phyloP scores from a whole-genome alignment of 2,329 filamentous ascomycete genomes.

The Colletotrichum karsti region DNA sequence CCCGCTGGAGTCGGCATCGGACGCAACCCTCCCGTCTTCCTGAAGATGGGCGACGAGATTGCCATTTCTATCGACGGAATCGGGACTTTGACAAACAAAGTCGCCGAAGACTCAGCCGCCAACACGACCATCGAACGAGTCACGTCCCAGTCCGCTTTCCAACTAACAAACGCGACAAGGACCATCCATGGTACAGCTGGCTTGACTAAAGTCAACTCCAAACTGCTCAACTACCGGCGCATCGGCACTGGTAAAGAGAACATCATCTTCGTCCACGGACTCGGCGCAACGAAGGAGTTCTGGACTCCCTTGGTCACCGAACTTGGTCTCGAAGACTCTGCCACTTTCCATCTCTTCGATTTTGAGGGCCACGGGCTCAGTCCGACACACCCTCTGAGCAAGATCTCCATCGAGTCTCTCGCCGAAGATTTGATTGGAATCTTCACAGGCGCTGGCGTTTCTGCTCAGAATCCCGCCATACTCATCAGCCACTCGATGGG shows the following conservation, averaged over 20 bases:
- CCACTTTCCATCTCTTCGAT: conserved; percentile 55
- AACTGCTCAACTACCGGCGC: conserved; percentile 47
- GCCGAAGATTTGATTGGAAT: conserved; percentile 50
- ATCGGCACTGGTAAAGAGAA: conserved; percentile 36
- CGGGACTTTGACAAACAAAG: conserved; percentile 48
- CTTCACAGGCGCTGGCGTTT: conserved; percentile 42
- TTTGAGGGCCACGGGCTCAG: conserved; percentile 65
- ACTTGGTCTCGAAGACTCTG: conserved; percentile 38
- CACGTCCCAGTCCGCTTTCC: conserved; percentile 2
- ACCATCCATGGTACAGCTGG: conserved; percentile 32
- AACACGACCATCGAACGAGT: conserved; percentile 38
- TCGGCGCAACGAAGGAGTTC: conserved; percentile 55
- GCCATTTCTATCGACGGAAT: conserved; percentile 49
- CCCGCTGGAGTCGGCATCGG: conserved; percentile 58
- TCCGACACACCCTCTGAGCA: conserved; percentile 54
- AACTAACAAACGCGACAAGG: conserved; percentile 28
- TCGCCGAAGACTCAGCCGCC: conserved; percentile 34
- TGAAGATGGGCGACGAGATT: conserved; percentile 50
- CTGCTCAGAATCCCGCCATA: conserved; percentile 39
- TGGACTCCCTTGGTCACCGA: conserved; percentile 53
- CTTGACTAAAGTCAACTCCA: conserved; percentile 48
- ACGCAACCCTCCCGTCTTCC: conserved; percentile 47
- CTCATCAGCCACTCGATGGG: conserved; percentile 62
- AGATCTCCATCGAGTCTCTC: conserved; percentile 51
- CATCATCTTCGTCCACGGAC: conserved; percentile 63